Percentiles rank a stretch among this genome's conserved stretches.
Conservation (phyloP, 2,329 filamentous ascomycete species). For the Fusarium sororula region DNA sequence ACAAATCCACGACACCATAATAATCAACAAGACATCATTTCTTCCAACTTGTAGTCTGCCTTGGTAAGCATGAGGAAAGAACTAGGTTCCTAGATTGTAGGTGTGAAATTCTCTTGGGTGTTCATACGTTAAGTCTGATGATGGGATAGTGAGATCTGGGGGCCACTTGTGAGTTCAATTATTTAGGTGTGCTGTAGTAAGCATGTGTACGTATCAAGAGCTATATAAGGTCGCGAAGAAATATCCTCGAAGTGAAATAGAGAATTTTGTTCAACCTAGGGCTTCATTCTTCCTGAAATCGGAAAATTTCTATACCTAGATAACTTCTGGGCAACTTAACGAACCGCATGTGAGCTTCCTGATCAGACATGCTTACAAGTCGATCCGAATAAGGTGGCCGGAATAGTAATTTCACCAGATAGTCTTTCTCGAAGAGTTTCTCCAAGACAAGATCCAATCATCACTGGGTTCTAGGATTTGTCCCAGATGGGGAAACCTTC, state of each 20-base stretch:
- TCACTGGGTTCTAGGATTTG: not conserved
- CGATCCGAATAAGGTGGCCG: too few relatives aligned
- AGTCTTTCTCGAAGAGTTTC: not conserved
- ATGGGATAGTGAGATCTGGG: not conserved
- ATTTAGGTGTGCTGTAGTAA: not conserved
- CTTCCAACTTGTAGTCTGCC: not conserved
- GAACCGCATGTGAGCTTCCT: not conserved
- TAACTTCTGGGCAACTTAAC: too few relatives aligned
- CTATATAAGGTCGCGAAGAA: too few relatives aligned
- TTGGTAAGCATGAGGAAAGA: too few relatives aligned
- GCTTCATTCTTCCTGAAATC: not conserved
- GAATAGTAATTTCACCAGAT: not conserved
- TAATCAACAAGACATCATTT: not conserved
- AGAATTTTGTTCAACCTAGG: not conserved
- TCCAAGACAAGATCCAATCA: not conserved
- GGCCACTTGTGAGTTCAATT: too few relatives aligned
- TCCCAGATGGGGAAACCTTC: not conserved
- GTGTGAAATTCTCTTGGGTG: not conserved
- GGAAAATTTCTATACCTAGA: not conserved
- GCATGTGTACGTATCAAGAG: too few relatives aligned
- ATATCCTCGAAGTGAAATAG: fast-evolving
- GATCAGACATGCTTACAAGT: fast-evolving
- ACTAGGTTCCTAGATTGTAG: not conserved
- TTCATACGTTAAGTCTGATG: not conserved
- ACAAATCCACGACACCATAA: not conserved